Base-by-base conservation (phyloP, 1,139 yeast genomes). In the Protomyces gravidus region DNA sequence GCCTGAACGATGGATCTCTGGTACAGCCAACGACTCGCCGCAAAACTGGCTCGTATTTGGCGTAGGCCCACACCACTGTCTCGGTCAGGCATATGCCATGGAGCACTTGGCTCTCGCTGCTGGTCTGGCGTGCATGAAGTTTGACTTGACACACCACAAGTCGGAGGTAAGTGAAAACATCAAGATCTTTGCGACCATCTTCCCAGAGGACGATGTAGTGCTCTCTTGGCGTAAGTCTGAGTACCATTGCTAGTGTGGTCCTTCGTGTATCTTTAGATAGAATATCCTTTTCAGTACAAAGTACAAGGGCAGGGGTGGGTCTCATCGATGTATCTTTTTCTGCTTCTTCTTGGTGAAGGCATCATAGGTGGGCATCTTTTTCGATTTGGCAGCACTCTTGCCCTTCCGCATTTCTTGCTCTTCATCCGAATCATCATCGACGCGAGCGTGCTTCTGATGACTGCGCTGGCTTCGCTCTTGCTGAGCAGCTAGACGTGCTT, bases 11-110 rank as follows among this genome's bases (percentile, higher is more conserved):
- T 92, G 98, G 98, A 73, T 75, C 19, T 86, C 85, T 45, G 76
- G 84, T 13, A 72, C 76, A 58, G 89, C 89, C 30, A 72, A 71
- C 64, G 55, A 55, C 42, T 65, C 67, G 53, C 85, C 85, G 72
- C 85, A 87, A 73, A 90, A 90, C 76, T 92, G 96, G 95, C 81
- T 92, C 67, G 97, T 89, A 17, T 92, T 92, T 69, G 98, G 98
- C 63, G 84, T 95, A 59, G 98, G 98, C 62, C 92, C 97, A 15
- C 98, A 92, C 70, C 90, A 86, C 63, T 92, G 98, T 75, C 77
- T 92, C 67, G 98, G 98, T 67, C 94, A 89, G 76, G 87, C 84
- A 64, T 92, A 90, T 70, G 98, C 92, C 62, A 78, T 87, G 81
- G 84, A 89, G 82, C 81, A 90, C 66, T 85, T 92, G 73, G 84